phyloP scores from a whole-genome alignment of 129 eudicot genomes.

The Silybum marianum region DNA sequence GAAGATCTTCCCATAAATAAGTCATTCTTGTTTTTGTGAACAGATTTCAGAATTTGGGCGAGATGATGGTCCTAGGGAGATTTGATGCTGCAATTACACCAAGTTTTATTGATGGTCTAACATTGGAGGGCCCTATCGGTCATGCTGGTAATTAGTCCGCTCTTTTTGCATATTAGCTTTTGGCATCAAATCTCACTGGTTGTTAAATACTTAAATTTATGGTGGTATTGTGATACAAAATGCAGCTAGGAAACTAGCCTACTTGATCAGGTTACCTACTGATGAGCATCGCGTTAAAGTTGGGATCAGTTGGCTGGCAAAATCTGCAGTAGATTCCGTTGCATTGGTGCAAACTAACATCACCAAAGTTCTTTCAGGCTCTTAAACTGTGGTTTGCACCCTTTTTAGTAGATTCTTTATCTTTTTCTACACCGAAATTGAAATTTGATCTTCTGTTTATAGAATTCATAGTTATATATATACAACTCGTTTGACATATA shows the following conservation, averaged over 20 bases:
- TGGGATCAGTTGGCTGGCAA: conserved; percentile 91
- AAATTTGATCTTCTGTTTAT: conserved; percentile 14
- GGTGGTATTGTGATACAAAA: conserved; percentile 13
- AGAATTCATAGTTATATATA: conserved; percentile 10
- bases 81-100: conserved; percentile 90
- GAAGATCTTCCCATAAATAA: not conserved
- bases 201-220: not conserved
- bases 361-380: conserved; percentile 60
- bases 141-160: conserved; percentile 60
- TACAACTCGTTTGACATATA: not conserved
- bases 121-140: conserved; percentile 90
- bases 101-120: conserved; percentile 81
- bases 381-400: conserved; percentile 18
- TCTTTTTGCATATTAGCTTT: conserved; percentile 3
- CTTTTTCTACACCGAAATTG: not conserved
- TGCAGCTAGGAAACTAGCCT: conserved; percentile 91
- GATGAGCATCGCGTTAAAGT: conserved; percentile 90
- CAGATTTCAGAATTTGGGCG: conserved; percentile 97
- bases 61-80: conserved; percentile 97
- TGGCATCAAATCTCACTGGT: conserved; percentile 1
- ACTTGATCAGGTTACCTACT: conserved; percentile 82
- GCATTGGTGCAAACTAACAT: conserved; percentile 69
- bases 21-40: conserved; percentile 5
- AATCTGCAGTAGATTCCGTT: conserved; percentile 77
- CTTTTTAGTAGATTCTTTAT: conserved; percentile 13